Evolutionary conservation across 1,284 basidiomycete species (phyloP), one percentile per base, ranked within the genome.

Genomic region (Bjerkandera adusta): DNA sequence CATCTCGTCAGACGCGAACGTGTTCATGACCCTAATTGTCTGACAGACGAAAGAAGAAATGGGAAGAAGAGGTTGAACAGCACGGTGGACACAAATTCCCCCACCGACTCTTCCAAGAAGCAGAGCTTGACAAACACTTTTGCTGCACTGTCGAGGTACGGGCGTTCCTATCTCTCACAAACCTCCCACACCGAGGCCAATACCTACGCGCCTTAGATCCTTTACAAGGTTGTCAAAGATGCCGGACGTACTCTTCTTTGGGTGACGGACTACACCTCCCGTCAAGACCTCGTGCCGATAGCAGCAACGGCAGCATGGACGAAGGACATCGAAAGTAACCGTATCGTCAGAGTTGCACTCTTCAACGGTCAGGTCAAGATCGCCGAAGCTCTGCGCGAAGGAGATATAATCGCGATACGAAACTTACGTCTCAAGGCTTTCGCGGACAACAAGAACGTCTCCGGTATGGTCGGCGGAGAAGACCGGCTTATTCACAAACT

Each of bases 231-330:
- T 8, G 48, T 63, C 37, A 65, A 60, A 41, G 56, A 63, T 18
- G 58, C 65, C 21, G 64, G 64, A 18, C 57, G 59, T 36, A 64
- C 68, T 0, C 70, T 59, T 43, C 59, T 84, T 24, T 83, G 75
- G 55, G 76, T 83, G 18, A 86, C 85, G 6, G 85, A 89, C 59
- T 88, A 85, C 57, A 83, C 82, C 1, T 58, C 65, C 5, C 74
- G 81, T 45, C 51, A 67, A 5, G 64, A 75, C 40, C 66, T 84
- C 22, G 57, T 65, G 3, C 51, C 61, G 12, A 52, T 61, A 10
- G 47, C 55, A 0, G 49, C 52, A 2, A 50, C 46, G 24, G 57
- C 64, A 33, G 49, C 57, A 15, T 75, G 77, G 73, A 61, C 68
- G 5, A 49, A 48, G 15, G 64, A 66, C 25, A 67, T 81, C 16